Conservation (phyloP, 306 rosid species). For the Oxytropis ochrocephala region DNA sequence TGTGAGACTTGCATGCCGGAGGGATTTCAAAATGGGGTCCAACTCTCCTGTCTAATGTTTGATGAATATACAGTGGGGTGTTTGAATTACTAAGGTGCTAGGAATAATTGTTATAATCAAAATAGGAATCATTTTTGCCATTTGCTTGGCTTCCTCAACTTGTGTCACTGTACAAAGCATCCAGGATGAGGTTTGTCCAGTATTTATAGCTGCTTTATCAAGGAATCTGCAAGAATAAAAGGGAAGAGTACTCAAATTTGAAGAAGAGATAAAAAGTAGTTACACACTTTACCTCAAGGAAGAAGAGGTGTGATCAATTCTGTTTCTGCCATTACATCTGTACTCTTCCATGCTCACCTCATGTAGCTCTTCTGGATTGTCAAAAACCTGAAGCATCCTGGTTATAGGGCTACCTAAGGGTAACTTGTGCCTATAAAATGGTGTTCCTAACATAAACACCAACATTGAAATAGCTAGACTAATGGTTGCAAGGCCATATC, state of each 20-base stretch:
- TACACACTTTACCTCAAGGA: constrained; percentile 40
- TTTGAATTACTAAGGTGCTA: constrained; percentile 44
- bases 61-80: constrained; percentile 51
- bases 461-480: constrained; percentile 51
- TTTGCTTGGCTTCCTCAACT: constrained; percentile 86
- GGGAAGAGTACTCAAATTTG: background rate
- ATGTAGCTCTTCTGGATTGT: constrained; percentile 54
- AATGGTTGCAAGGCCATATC: constrained; percentile 70
- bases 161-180: constrained; percentile 61
- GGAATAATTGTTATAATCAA: constrained; percentile 56
- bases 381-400: constrained; percentile 44
- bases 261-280: background rate
- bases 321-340: constrained; percentile 24
- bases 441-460: constrained; percentile 54
- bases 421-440: constrained; percentile 59
- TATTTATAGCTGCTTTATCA: constrained; percentile 63
- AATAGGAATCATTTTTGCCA: constrained; percentile 66
- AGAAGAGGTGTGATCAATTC: constrained; percentile 46
- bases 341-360: constrained; percentile 47
- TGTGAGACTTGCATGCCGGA: constrained; percentile 46
- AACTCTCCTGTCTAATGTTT: constrained; percentile 47
- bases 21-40: constrained; percentile 64
- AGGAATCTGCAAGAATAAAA: constrained; percentile 43
- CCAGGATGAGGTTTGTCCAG: constrained; percentile 37
- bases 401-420: constrained; percentile 66